Conservation (phyloP, 2,329 filamentous ascomycete species). For the Penicillium aurantiogriseum region DNA sequence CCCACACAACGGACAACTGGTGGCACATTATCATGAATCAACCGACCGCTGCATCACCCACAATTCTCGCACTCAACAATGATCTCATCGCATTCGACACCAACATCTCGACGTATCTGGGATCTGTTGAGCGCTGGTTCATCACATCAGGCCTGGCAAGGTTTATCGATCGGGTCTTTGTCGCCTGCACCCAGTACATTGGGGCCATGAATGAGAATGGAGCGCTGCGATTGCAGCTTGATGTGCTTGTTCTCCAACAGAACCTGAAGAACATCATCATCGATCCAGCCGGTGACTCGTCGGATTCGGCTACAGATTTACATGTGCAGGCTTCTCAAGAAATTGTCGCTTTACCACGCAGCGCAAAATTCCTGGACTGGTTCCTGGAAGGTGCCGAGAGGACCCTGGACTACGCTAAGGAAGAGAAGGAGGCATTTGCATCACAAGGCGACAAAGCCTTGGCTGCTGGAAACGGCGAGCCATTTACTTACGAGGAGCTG, state of each 20-base stretch:
- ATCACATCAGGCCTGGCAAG: constrained; percentile 73
- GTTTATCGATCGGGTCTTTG: constrained; percentile 76
- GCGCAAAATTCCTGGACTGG: constrained; percentile 49
- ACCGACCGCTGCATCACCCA: constrained; percentile 53
- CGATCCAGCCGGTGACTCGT: constrained; percentile 23
- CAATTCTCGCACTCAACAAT: constrained; percentile 78
- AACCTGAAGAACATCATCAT: constrained; percentile 85
- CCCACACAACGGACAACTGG: constrained; percentile 71
- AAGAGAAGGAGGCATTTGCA: constrained; percentile 44
- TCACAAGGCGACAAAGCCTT: constrained; percentile 35
- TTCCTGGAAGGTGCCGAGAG: constrained; percentile 49
- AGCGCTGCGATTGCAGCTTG: constrained; percentile 83
- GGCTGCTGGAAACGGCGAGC: constrained; percentile 41
- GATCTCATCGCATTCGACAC: constrained; percentile 87
- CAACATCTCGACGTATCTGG: constrained; percentile 70
- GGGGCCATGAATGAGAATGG: constrained; percentile 82
- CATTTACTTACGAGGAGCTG: constrained; percentile 48
- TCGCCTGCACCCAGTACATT: constrained; percentile 68
- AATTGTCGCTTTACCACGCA: constrained; percentile 43
- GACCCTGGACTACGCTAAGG: constrained; percentile 45
- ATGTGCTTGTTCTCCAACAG: constrained; percentile 92
- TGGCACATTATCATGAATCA: constrained; percentile 44
- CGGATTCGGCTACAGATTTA: constrained; percentile 2
- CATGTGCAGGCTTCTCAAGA: constrained; percentile 27
- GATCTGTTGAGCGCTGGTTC: constrained; percentile 68